Percentiles rank a stretch among this genome's conserved stretches.
These are phyloP conservation scores for Leishmania arabica DNA, from an alignment of 208 protist genomes.

Conservation along the genomic window DNA sequence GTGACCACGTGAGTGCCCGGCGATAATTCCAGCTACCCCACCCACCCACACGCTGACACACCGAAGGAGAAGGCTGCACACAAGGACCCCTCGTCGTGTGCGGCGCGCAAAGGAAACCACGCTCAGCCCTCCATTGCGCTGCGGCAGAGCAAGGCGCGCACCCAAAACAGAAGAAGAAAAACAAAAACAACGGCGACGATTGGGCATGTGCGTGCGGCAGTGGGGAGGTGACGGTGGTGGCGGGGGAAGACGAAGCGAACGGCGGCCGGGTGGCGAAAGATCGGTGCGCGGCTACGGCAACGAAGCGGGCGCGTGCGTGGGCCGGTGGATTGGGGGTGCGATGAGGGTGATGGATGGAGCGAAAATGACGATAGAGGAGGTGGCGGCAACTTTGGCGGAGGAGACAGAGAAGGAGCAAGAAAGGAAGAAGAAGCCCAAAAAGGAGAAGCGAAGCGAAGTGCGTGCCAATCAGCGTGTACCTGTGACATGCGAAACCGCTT, in stretches of 20 bases:
- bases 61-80: background rate
- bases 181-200: background rate
- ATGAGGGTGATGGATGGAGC: background rate
- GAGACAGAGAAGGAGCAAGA: constrained; percentile 7
- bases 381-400: background rate
- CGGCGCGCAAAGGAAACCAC: background rate
- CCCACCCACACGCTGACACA: background rate
- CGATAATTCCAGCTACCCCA: background rate
- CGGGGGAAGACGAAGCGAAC: background rate
- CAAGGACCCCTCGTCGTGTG: background rate
- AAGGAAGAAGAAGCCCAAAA: background rate
- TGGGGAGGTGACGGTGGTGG: background rate
- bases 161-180: no score
- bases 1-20: background rate
- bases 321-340: background rate
- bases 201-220: background rate
- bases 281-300: background rate
- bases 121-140: background rate
- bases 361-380: background rate
- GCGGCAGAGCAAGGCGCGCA: background rate
- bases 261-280: background rate
- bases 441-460: background rate
- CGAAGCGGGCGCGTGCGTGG: background rate
- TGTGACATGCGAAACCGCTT: background rate
- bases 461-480: background rate